Base-by-base conservation (phyloP, 2,329 filamentous ascomycete genomes). In the Colletotrichum incanum region DNA sequence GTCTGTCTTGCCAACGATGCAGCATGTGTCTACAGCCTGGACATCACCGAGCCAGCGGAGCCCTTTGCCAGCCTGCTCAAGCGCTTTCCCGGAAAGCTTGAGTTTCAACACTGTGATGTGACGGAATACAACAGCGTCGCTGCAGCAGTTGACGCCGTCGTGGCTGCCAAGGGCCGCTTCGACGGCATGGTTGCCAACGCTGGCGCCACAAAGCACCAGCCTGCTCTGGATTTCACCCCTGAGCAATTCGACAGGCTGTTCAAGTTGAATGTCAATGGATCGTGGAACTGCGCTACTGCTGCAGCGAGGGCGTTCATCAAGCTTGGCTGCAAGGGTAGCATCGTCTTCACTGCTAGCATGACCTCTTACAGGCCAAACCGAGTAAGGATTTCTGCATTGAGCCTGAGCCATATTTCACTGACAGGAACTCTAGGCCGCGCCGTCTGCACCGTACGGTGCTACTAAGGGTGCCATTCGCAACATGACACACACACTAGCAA, bases 281-380 rank as follows among this genome's bases (percentile, higher is more conserved):
- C 83, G 20, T 86, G 82, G 76, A 83, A 82, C 76, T 86, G 84
- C 75, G 85, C 84, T 12, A 84, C 80, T 7, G 81, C 82, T n/a
- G 84, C 82, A 6, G 85, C 85, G 16, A 81, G 83, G 61, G 82
- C 81, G 54, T 83, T 84, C 72, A 82, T 83, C 68, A 76, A 80
- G 74, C 78, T 80, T 23, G 74, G 76, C 39, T 77, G 74, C 71
- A 80, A 80, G 76, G 82, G 82, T 14, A 78, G 77, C 67, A 80
- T 84, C 65, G 83, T 87, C 63, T 85, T 86, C 76, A 87, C 85
- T 7, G 82, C 84, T 1, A 82, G 79, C 71, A 87, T 87, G 84
- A 84, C 85, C 3, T 83, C 80, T 3, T 86, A 87, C 76, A 81
- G 84, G 2, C 84, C 85, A 1, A 86, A 87, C 76, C 80, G 85